These are phyloP conservation scores for Cryomyces antarcticus DNA, from an alignment of 495 filamentous ascomycete species.

Conservation along the genomic window DNA sequence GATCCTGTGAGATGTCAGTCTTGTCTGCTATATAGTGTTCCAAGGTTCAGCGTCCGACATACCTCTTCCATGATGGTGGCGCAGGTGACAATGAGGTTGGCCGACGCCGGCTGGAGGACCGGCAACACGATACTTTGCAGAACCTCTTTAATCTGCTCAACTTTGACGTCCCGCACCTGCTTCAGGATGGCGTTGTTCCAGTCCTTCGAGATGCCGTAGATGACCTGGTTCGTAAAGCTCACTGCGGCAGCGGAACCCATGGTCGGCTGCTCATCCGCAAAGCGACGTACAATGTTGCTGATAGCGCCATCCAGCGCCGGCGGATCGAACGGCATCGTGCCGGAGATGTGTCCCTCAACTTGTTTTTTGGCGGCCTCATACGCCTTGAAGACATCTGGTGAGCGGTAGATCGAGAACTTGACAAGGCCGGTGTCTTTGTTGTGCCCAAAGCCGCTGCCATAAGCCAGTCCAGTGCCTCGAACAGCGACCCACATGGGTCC, in stretches of 20 bases:
- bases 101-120: slow-evolving; percentile 52
- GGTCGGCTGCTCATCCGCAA: slow-evolving; percentile 73
- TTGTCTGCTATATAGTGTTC: neutral
- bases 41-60: slow-evolving; percentile 11
- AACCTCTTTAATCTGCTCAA: slow-evolving; percentile 55
- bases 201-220: slow-evolving; percentile 54
- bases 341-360: slow-evolving; percentile 45
- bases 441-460: slow-evolving; percentile 56
- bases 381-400: slow-evolving; percentile 74
- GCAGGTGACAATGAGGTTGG: slow-evolving; percentile 79
- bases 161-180: slow-evolving; percentile 51
- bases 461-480: slow-evolving; percentile 79
- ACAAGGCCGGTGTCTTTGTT: slow-evolving; percentile 62
- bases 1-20: slow-evolving; percentile 26
- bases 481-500: slow-evolving; percentile 86
- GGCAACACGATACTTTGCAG: slow-evolving; percentile 59
- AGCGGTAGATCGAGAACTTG: slow-evolving; percentile 67
- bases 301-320: slow-evolving; percentile 76
- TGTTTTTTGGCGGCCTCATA: slow-evolving; percentile 57
- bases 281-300: slow-evolving; percentile 61
- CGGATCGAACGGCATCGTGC: slow-evolving; percentile 45
- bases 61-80: slow-evolving; percentile 70
- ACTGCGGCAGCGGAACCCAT: slow-evolving; percentile 58
- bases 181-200: slow-evolving; percentile 59
- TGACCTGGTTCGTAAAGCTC: slow-evolving; percentile 64